Percentiles rank a stretch among this genome's conserved stretches.
These are phyloP conservation scores for Rhexocercosporidium sp. DNA, from an alignment of 2,329 filamentous ascomycete species.

Conservation along the genomic window DNA sequence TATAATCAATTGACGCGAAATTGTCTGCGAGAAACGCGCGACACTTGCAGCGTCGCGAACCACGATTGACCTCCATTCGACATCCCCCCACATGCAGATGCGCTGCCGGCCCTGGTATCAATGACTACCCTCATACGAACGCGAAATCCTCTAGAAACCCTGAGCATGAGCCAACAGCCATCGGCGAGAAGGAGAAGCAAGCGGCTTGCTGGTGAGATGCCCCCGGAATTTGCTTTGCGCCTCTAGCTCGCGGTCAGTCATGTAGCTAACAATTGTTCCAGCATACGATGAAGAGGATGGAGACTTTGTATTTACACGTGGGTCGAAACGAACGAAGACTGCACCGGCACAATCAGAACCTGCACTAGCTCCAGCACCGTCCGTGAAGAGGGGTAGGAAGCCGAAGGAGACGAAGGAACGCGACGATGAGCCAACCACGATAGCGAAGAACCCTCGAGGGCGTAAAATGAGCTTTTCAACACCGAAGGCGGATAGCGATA, in stretches of 20 bases:
- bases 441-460: slow-evolving; percentile 48
- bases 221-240: slow-evolving; percentile 19
- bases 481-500: slow-evolving; percentile 38
- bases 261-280: slow-evolving; percentile 28
- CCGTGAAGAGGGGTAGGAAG: slow-evolving; percentile 43
- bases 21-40: slow-evolving; percentile 24
- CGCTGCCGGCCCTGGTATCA: slow-evolving; percentile 49
- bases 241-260: neutral
- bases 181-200: slow-evolving; percentile 64
- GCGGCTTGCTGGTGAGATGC: slow-evolving; percentile 63
- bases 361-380: slow-evolving; percentile 43
- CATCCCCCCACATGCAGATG: slow-evolving; percentile 35
- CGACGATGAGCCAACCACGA: slow-evolving; percentile 39
- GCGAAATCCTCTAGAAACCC: slow-evolving; percentile 67
- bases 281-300: slow-evolving; percentile 77
- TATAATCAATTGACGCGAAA: slow-evolving; percentile 37
- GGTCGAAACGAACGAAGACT: slow-evolving; percentile 68
- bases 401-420: slow-evolving; percentile 46
- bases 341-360: slow-evolving; percentile 51
- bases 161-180: slow-evolving; percentile 69
- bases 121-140: slow-evolving; percentile 73
- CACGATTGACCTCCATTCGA: slow-evolving; percentile 13
- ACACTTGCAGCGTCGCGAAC: slow-evolving; percentile 17
- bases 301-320: slow-evolving; percentile 77
- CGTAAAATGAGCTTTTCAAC: slow-evolving; percentile 44